Conservation (phyloP, 176 grass and related monocot species). For the Bolboschoenus planiculmis region DNA sequence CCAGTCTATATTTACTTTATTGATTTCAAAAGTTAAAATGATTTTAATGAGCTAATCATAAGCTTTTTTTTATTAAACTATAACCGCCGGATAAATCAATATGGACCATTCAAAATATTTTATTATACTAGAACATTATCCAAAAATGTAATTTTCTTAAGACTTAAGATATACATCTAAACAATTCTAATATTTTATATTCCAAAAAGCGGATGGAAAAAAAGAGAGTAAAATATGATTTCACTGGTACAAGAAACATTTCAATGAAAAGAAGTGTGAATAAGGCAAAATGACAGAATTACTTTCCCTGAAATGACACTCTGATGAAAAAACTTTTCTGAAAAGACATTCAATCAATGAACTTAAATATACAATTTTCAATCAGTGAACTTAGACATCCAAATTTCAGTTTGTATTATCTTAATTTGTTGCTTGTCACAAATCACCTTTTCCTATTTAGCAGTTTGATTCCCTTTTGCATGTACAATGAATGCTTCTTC, state of each 20-base stretch:
- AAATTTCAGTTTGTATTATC: neutral
- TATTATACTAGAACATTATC: too few relatives aligned
- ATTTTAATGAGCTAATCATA: too few relatives aligned
- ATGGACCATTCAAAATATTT: too few relatives aligned
- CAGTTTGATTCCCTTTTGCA: slow-evolving; percentile 1
- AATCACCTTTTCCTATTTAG: neutral
- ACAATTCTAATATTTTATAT: too few relatives aligned
- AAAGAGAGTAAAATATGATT: neutral
- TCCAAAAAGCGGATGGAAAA: neutral
- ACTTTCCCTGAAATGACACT: neutral
- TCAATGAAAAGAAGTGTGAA: neutral
- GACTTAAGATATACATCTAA: too few relatives aligned
- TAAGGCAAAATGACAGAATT: neutral
- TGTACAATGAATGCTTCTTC: neutral
- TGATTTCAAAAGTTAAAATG: too few relatives aligned
- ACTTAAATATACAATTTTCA: neutral
- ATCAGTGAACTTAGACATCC: neutral
- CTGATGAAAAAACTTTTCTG: too few relatives aligned
- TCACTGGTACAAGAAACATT: neutral
- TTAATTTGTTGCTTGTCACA: neutral
- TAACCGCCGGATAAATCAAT: too few relatives aligned
- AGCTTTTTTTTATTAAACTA: too few relatives aligned
- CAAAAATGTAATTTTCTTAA: neutral
- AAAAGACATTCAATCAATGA: too few relatives aligned
- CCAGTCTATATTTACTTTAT: too few relatives aligned